Percentiles rank a stretch among this genome's conserved stretches.
phyloP scores from a whole-genome alignment of 768 basidiomycete species.

The Russula ochroleuca region DNA sequence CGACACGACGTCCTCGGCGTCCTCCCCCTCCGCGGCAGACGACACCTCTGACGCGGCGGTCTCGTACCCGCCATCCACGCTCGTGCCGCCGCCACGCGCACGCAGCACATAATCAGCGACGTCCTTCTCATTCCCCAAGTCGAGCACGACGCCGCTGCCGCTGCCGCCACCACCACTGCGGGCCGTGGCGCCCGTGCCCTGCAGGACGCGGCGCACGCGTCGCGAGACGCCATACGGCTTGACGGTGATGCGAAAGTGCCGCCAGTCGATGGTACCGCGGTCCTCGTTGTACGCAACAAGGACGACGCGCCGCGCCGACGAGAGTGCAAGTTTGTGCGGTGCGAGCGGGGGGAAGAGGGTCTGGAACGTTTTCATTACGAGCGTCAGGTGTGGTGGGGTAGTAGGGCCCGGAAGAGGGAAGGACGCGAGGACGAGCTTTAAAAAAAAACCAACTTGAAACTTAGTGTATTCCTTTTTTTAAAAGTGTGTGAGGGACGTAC shows the following conservation, averaged over 20 bases:
- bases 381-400: slow-evolving; percentile 78
- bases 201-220: slow-evolving; percentile 83
- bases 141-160: slow-evolving; percentile 45
- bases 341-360: slow-evolving; percentile 92
- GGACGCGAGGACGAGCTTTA: slow-evolving; percentile 80
- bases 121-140: slow-evolving; percentile 88
- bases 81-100: slow-evolving; percentile 34
- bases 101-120: slow-evolving; percentile 92
- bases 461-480: neutral
- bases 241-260: slow-evolving; percentile 94
- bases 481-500: slow-evolving; percentile 43
- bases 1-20: slow-evolving; percentile 75
- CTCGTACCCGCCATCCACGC: slow-evolving; percentile 63
- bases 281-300: slow-evolving; percentile 88
- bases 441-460: slow-evolving; percentile 6
- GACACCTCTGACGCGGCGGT: slow-evolving; percentile 63
- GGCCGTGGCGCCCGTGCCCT: slow-evolving; percentile 38
- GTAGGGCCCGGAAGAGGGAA: slow-evolving; percentile 71
- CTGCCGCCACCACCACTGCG: neutral
- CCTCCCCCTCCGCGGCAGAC: slow-evolving; percentile 83
- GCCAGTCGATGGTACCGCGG: slow-evolving; percentile 81
- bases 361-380: slow-evolving; percentile 95
- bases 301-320: slow-evolving; percentile 90
- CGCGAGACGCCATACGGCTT: slow-evolving; percentile 92
- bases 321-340: slow-evolving; percentile 70